Evolutionary conservation across 1,139 yeast species (phyloP), one percentile per base, ranked within the genome.

Genomic region (Meyerozyma smithsonii): DNA sequence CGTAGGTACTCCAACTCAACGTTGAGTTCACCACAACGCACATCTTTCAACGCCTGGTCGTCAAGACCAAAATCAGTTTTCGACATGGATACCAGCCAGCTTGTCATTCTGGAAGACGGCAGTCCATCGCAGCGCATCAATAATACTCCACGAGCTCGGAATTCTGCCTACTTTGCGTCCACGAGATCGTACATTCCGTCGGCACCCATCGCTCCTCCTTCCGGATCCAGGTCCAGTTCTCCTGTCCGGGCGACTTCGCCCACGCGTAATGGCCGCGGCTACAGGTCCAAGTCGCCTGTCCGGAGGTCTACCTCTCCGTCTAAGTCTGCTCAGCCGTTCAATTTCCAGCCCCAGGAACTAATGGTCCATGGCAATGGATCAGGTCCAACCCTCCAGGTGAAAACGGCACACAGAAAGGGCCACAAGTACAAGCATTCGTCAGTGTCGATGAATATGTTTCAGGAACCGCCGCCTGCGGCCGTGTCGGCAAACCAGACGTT

Each of bases 361-460:
- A 54, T 60, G 42, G 61, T 64, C 58, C 58, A 54, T 36, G 52
- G 39, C 38, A 61, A 58, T 47, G 52, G 57, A n/a, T 58, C 65
- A 8, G 51, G 52, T 28, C 52, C 49, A 28, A 57, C 65, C 5
- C 51, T 68, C 21, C 58, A 53, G 49, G 60, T 63, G 12, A 74
- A 72, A 46, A 77, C 90, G 0, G 80, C 85, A 0, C 94, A 87
- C 54, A 79, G 97, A 66, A 82, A 90, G 48, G 97, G 98, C 8
- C 98, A 92, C 62, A 78, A 90, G 51, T 92, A 92, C 57, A 92
- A 92, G 58, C 97, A 92, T 54, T 88, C 97, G 5, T 88, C 97
- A n/a, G 96, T 92, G 5, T 86, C 96, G 3, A 85, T 92, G 92
- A 92, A 92, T 58, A 76, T 90, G 57, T 92, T 92, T 59, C 96